Base-by-base conservation (phyloP, 2,329 filamentous ascomycete genomes). In the Fusarium sp. region DNA sequence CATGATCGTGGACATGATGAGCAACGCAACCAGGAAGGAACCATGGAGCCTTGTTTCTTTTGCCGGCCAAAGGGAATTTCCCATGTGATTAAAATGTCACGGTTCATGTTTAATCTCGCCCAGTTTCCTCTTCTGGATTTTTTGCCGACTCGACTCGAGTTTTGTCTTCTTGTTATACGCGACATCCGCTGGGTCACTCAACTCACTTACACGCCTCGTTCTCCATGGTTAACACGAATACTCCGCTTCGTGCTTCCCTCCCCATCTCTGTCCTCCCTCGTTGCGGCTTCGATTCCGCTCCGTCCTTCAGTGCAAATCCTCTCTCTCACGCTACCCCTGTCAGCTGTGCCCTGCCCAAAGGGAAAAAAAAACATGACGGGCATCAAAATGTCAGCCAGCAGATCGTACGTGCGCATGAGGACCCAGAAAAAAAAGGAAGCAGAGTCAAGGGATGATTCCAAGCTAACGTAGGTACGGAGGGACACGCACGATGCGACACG, bases 121-220 rank as follows among this genome's bases (percentile, higher is more conserved):
- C 24, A 20, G 47, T 61, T 70, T 70, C 60, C 66, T 67, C 57
- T 62, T 67, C 47, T 42, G 60, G 60, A 47, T 22, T 70, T 54
- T 38, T 40, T 70, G 47, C 52, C 58, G 45, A 47, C 64, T 42
- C 67, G 58, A 66, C 62, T 42, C 71, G 61, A 69, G 50, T 73
- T 47, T 61, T 29, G 10, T 14, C 10, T 50, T 27, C 22, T 40
- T 71, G 47, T 54, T 71, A 29, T 64, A 67, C 69, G 57, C 58
- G 57, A 64, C 63, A 67, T 63, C 50, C 18, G 50, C 31, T 63
- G 11, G 31, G 35, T 38, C 35, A 38, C 35, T 38, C 35, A 37
- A 34, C 16, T 52, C 50, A 56, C 64, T 63, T 54, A 67, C 65
- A 52, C 47, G 35, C 47, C 56, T 24, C 34, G 34, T 37, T 37